Conservation (phyloP, 2,329 filamentous ascomycete species). For the Paracoccidioides lutzii region DNA sequence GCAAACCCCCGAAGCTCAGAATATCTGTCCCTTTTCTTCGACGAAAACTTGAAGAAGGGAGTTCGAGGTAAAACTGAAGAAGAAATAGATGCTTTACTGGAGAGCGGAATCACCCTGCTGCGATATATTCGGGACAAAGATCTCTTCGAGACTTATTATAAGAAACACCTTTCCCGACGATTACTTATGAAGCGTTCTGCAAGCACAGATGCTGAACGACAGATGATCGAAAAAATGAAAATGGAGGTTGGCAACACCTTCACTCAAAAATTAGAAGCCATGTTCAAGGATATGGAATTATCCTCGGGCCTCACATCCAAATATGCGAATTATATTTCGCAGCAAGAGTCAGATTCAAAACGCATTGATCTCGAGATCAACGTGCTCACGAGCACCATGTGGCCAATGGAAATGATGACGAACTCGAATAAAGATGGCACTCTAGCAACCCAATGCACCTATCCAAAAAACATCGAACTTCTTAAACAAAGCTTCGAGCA, state of each 20-base stretch:
- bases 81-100: constrained; percentile 71
- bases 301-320: constrained; percentile 68
- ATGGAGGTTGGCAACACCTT: constrained; percentile 90
- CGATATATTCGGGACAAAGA: constrained; percentile 87
- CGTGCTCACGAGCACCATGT: constrained; percentile 84
- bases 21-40: constrained; percentile 90
- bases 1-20: constrained; percentile 74
- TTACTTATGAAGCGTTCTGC: constrained; percentile 80
- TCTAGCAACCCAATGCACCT: constrained; percentile 46
- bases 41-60: constrained; percentile 88
- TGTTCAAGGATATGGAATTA: constrained; percentile 92
- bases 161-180: constrained; percentile 83
- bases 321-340: constrained; percentile 60
- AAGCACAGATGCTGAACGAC: constrained; percentile 82
- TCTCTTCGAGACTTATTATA: constrained; percentile 93
- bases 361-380: constrained; percentile 69
- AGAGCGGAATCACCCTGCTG: constrained; percentile 78
- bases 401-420: constrained; percentile 83
- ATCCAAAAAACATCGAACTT: constrained; percentile 58
- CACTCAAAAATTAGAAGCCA: constrained; percentile 82
- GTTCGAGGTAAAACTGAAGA: constrained; percentile 84
- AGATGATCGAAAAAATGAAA: constrained; percentile 96
- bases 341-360: constrained; percentile 42
- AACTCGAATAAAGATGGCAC: constrained; percentile 38
- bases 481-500: constrained; percentile 76